Conservation (phyloP, 2,329 filamentous ascomycete species). For the Epichloe sylvatica region DNA sequence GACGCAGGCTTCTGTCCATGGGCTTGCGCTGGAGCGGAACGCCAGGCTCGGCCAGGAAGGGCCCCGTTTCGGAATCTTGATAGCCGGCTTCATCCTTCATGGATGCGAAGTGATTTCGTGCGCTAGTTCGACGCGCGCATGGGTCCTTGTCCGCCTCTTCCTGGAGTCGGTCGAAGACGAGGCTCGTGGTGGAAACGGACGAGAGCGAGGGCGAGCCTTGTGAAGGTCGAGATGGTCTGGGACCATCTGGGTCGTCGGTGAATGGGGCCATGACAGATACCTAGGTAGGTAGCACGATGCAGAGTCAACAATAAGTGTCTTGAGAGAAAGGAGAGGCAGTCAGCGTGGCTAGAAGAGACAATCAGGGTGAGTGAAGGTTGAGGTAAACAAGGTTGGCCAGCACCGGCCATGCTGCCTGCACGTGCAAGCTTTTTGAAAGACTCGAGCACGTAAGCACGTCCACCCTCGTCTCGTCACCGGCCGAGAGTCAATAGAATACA, state of each 20-base stretch:
- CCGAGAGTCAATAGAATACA: background rate
- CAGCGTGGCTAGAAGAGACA: background rate
- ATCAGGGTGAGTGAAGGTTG: background rate
- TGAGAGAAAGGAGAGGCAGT: background rate
- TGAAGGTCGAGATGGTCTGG: slow-evolving; percentile 21
- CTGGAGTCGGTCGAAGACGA: slow-evolving; percentile 65
- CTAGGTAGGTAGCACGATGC: background rate
- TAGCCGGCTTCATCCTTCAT: slow-evolving; percentile 19
- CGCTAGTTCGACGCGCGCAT: slow-evolving; percentile 8
- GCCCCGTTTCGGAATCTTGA: slow-evolving; percentile 35
- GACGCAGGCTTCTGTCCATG: slow-evolving; percentile 53
- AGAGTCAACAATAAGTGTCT: background rate
- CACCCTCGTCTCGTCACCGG: background rate
- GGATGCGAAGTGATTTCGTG: slow-evolving; percentile 15
- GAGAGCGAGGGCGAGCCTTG: slow-evolving; percentile 52
- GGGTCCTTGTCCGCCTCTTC: slow-evolving; percentile 32
- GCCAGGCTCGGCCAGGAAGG: slow-evolving; percentile 32
- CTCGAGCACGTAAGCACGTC: no score
- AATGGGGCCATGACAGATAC: slow-evolving; percentile 4
- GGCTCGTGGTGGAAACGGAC: slow-evolving; percentile 71
- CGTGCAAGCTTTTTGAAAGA: no score
- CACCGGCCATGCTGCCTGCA: no score
- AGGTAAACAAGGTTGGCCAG: no score
- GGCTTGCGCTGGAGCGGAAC: slow-evolving; percentile 30
- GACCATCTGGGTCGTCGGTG: slow-evolving; percentile 9